Evolutionary conservation across 2,329 filamentous ascomycete genomes (phyloP), one percentile per base, ranked within the genome.

Genomic region (Ophiocordyceps camponoti-saundersi): DNA sequence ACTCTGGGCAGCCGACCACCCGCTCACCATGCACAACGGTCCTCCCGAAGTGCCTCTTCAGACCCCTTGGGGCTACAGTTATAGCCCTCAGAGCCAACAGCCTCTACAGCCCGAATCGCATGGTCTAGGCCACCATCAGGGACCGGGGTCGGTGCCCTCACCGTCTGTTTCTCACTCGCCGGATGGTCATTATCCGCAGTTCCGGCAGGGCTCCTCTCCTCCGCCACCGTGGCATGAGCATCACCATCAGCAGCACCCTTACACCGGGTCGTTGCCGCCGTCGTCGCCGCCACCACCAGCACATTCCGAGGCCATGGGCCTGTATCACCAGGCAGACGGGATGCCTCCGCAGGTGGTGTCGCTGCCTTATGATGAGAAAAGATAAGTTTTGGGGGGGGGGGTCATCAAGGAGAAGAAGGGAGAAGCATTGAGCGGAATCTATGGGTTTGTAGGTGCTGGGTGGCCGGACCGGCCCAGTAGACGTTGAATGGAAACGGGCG

Each of bases 271-370:
- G 1, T 34, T 34, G 10, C 23, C 41, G 16, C 20, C 6, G 7
- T 4, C 36, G 18, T 44, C 46, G 42, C 40, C 46, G 15, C 46
- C 55, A 6, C 57, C 55, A 3, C 56, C 56, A 6, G 48, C 57
- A 1, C 56, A 59, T 21, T 56, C 58, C 23, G 58, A 59, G 40
- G 49, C 52, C 6, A 56, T 61, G 53, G 59, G 58, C 0, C 34
- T 60, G 3, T 55, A 62, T 34, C 57, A 62, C 46, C 59, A 62
- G 46, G 59, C 59, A 1, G 53, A 62, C 22, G 60, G 59, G 3
- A 54, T 48, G 2, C 51, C 53, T 18, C 55, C 55, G 1, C 52
- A 51, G 26, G 44, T 39, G 3, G 32, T 34, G 0, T 48, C 51
- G 39, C 44, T 56, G 11, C 54, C 55, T 3, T 57, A 57, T 18